A percentile compares a stretch with the other conserved stretches of the same genome.
phyloP scores from a whole-genome alignment of 768 basidiomycete species.

The Hydnomerulius pinastri region DNA sequence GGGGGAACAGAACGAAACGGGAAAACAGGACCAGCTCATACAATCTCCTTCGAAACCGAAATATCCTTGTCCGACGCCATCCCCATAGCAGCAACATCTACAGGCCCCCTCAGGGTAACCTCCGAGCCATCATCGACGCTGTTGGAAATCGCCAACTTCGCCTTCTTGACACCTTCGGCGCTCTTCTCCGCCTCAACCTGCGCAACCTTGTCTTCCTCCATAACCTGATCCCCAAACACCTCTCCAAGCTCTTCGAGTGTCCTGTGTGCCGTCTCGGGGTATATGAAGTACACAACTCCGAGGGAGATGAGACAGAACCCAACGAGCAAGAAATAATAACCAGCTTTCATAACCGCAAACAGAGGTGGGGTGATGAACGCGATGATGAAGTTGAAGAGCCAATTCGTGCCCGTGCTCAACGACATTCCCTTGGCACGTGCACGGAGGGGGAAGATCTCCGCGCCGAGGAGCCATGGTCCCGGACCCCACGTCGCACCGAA shows the following conservation, averaged over 20 bases:
- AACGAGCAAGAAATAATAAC: constrained; percentile 53
- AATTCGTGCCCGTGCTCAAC: constrained; percentile 35
- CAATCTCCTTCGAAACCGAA: constrained; percentile 10
- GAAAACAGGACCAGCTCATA: constrained; percentile 13
- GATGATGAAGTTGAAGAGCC: constrained; percentile 40
- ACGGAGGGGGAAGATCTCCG: constrained; percentile 49
- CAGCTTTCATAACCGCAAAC: constrained; percentile 49
- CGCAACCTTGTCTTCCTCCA: constrained; percentile 23
- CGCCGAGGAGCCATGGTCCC: constrained; percentile 52
- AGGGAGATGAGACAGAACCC: constrained; percentile 48
- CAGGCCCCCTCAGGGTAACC: constrained; percentile 24
- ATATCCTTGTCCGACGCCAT: constrained; percentile 19
- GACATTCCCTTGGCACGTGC: constrained; percentile 42
- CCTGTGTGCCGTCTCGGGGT: constrained; percentile 48
- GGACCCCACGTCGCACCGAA: constrained; percentile 61
- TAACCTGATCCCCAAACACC: constrained; percentile 45
- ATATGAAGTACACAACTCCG: constrained; percentile 47
- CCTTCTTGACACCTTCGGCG: constrained; percentile 9
- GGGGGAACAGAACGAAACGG: constrained; percentile 2
- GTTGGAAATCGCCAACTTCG: constrained; percentile 14
- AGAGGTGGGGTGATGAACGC: constrained; percentile 59
- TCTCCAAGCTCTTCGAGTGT: constrained; percentile 53
- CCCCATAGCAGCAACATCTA: constrained; percentile 12
- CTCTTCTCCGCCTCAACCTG: constrained; percentile 17
- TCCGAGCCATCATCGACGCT: constrained; percentile 23